A percentile compares a stretch with the other conserved stretches of the same genome.
Evolutionary conservation across 2,329 filamentous ascomycete genomes (phyloP).

Genomic region (Penicillium sp.): DNA sequence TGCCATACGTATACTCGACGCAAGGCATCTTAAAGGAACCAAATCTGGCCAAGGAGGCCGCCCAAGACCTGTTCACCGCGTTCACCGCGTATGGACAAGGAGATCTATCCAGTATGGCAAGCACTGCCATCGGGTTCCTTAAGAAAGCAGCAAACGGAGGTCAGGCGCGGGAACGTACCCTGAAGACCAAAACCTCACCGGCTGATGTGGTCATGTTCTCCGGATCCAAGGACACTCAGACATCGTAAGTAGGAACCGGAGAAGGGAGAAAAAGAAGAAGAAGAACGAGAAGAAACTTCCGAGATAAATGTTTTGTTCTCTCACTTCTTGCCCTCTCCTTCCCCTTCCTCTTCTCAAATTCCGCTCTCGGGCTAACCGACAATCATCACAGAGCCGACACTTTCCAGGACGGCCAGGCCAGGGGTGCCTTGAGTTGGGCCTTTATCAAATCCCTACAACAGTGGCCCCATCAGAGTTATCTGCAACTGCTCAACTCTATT

Average conservation of each 20-base stretch:
- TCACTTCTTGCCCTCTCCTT: not conserved
- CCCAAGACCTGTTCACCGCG: constrained; percentile 64
- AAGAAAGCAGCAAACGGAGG: constrained; percentile 84
- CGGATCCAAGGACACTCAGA: constrained; percentile 94
- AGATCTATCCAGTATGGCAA: constrained; percentile 79
- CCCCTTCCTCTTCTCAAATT: not conserved
- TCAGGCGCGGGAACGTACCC: constrained; percentile 74
- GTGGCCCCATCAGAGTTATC: constrained; percentile 91
- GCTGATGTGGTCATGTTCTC: constrained; percentile 98
- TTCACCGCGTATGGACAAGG: constrained; percentile 79
- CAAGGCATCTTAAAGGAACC: constrained; percentile 69
- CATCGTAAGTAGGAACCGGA: constrained; percentile 47
- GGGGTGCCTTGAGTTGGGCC: constrained; percentile 95
- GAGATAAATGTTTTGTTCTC: not conserved
- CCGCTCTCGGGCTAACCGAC: not conserved
- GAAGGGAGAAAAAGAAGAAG: not conserved
- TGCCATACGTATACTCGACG: constrained; percentile 70
- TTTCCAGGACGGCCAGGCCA: constrained; percentile 83
- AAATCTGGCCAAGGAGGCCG: constrained; percentile 68
- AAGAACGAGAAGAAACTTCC: not conserved
- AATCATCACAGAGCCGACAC: constrained; percentile 73
- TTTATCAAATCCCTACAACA: constrained; percentile 88
- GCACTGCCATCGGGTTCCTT: constrained; percentile 78
- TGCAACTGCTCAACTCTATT: constrained; percentile 90
- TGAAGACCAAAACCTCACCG: constrained; percentile 87